Percentiles rank a stretch among this genome's conserved stretches.
phyloP scores from a whole-genome alignment of 2,329 filamentous ascomycete species.

The Pestalotiopsis sp. region DNA sequence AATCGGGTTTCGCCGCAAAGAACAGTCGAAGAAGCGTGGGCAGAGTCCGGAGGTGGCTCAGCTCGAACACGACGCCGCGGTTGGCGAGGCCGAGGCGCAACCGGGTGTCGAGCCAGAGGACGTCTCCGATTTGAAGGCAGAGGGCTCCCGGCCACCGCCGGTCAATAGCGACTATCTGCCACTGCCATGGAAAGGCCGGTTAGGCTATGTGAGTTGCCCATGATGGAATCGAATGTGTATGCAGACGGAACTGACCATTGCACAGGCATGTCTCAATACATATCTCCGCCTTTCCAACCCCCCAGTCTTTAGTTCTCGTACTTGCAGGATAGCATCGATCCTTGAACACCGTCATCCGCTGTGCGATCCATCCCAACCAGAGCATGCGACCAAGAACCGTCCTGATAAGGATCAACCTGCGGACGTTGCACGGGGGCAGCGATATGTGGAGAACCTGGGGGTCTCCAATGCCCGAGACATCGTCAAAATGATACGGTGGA shows the following conservation, averaged over 20 bases:
- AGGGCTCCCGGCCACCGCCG: slow-evolving; percentile 65
- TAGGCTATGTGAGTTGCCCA: slow-evolving; percentile 74
- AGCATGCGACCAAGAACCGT: slow-evolving; percentile 83
- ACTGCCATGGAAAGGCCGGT: slow-evolving; percentile 84
- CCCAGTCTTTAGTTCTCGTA: slow-evolving; percentile 87
- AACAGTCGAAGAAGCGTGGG: neutral
- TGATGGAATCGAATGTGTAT: neutral
- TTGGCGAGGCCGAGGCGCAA: slow-evolving; percentile 13
- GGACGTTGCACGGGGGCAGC: slow-evolving; percentile 66
- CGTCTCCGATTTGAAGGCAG: slow-evolving; percentile 21
- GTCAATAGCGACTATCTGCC: slow-evolving; percentile 84
- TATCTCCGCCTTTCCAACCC: slow-evolving; percentile 82
- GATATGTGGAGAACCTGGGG: slow-evolving; percentile 76
- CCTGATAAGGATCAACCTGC: slow-evolving; percentile 75
- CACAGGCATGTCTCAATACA: slow-evolving; percentile 83
- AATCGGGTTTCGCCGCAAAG: neutral
- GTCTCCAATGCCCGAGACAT: slow-evolving; percentile 84
- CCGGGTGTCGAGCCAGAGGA: slow-evolving; percentile 22
- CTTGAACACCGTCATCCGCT: slow-evolving; percentile 86
- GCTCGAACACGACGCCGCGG: neutral
- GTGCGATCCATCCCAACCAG: slow-evolving; percentile 71
- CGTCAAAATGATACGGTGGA: slow-evolving; percentile 86
- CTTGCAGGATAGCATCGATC: slow-evolving; percentile 88
- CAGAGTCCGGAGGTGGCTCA: neutral
- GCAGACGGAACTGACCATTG: slow-evolving; percentile 17